Evolutionary conservation across 2,329 filamentous ascomycete species (phyloP).

Genomic region (Botrytis deweyae): DNA sequence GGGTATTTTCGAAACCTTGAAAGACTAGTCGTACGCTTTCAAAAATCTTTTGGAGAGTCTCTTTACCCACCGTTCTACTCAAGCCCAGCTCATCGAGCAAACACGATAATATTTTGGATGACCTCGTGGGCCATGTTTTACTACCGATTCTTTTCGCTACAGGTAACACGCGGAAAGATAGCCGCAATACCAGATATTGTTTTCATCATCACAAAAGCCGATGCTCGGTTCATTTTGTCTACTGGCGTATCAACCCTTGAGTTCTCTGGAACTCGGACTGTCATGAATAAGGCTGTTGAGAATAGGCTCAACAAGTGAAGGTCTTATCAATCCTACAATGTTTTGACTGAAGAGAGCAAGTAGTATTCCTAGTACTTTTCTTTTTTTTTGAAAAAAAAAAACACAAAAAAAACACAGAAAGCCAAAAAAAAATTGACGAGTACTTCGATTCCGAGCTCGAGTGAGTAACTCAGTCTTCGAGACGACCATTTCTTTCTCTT

Average conservation of each 20-base stretch:
- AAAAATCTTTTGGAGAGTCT: rapidly evolving
- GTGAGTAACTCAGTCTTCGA: background rate
- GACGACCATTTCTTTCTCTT: background rate
- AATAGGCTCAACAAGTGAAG: background rate
- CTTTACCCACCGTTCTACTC: rapidly evolving
- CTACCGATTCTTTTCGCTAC: too few species aligned
- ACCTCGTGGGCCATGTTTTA: too few species aligned
- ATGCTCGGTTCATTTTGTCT: background rate
- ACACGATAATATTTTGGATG: background rate
- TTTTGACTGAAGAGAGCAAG: too few species aligned
- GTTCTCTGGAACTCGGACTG: background rate
- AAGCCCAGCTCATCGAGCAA: background rate
- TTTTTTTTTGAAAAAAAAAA: too few species aligned
- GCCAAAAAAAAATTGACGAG: background rate
- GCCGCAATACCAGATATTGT: too few species aligned
- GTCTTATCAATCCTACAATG: too few species aligned
- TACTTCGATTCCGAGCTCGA: background rate
- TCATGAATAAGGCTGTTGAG: background rate
- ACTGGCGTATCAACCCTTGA: background rate
- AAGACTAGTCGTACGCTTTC: background rate
- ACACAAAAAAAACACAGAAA: too few species aligned
- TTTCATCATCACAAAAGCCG: background rate
- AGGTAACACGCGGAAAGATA: rapidly evolving
- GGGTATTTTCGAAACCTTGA: background rate
- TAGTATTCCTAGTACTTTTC: too few species aligned